Conservation (phyloP, 2,329 filamentous ascomycete genomes). For the Cercospora sojina region DNA sequence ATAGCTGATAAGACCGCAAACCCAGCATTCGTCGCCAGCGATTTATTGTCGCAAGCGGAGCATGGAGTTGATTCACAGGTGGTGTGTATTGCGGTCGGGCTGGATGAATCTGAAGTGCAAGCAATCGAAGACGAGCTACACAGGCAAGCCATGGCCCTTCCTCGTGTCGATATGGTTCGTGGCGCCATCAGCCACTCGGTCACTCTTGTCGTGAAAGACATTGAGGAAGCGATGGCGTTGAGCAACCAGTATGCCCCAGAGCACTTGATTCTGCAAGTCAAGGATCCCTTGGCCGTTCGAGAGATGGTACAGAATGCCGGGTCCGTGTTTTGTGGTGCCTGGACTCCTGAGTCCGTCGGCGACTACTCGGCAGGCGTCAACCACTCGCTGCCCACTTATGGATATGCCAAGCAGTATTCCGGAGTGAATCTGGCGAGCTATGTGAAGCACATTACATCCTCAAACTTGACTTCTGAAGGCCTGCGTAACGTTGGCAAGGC, state of each 20-base stretch:
- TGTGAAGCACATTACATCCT: slow-evolving; percentile 96
- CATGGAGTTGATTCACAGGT: slow-evolving; percentile 97
- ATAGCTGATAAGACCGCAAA: slow-evolving; percentile 85
- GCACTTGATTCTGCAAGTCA: slow-evolving; percentile 88
- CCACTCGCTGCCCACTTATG: slow-evolving; percentile 94
- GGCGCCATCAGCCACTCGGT: slow-evolving; percentile 89
- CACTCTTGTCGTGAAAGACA: slow-evolving; percentile 72
- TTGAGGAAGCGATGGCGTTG: slow-evolving; percentile 72
- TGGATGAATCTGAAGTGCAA: slow-evolving; percentile 68
- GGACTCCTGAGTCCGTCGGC: slow-evolving; percentile 96
- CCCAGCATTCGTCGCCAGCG: slow-evolving; percentile 91
- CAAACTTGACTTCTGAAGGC: slow-evolving; percentile 81
- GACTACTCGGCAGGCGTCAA: slow-evolving; percentile 98
- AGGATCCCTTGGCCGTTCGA: slow-evolving; percentile 71
- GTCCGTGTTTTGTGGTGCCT: slow-evolving; percentile 91
- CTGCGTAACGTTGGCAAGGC: slow-evolving; percentile 80
- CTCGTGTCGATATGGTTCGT: slow-evolving; percentile 87
- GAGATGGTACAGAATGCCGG: slow-evolving; percentile 87
- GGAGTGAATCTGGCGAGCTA: slow-evolving; percentile 95
- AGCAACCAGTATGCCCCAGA: slow-evolving; percentile 96
- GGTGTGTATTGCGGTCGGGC: slow-evolving; percentile 79
- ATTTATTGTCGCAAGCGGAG: slow-evolving; percentile 92
- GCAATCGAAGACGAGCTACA: slow-evolving; percentile 93
- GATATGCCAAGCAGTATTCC: slow-evolving; percentile 97
- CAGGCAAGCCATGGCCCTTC: slow-evolving; percentile 79